These are phyloP conservation scores for Tolypocladium ovalisporum DNA, from an alignment of 2,329 filamentous ascomycete genomes.

Conservation along the genomic window DNA sequence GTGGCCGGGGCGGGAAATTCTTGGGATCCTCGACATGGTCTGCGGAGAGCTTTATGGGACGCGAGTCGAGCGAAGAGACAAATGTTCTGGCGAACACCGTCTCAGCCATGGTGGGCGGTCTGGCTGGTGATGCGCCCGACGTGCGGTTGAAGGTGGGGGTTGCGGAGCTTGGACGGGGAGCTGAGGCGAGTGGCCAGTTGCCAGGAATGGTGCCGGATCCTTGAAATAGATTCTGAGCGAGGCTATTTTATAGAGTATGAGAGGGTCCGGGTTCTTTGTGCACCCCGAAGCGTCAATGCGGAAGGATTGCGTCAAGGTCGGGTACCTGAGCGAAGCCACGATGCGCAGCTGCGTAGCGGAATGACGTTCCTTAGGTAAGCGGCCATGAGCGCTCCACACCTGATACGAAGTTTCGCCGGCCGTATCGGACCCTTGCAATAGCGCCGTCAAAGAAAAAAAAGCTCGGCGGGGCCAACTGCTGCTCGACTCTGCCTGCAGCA, in stretches of 20 bases:
- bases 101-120: conserved; percentile 55
- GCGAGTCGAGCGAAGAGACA: conserved; percentile 66
- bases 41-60: conserved; percentile 69
- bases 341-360: not conserved
- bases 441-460: conserved; percentile 23
- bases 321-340: not conserved
- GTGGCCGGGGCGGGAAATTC: conserved; percentile 62
- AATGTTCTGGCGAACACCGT: conserved; percentile 75
- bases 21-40: conserved; percentile 85
- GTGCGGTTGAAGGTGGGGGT: not conserved
- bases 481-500: conserved; percentile 2
- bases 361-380: conserved; percentile 1
- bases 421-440: conserved; percentile 19
- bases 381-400: not conserved
- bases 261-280: not conserved
- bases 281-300: not conserved
- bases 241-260: too few relatives aligned
- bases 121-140: not conserved
- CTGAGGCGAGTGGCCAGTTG: too few relatives aligned
- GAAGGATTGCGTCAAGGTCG: not conserved
- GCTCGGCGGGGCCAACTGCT: conserved; percentile 23
- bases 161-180: not conserved
- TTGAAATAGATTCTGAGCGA: not conserved
- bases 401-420: conserved; percentile 22
- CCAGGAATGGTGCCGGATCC: not conserved